phyloP scores from a whole-genome alignment of 1,284 basidiomycete genomes.

The Ustilago sp. region DNA sequence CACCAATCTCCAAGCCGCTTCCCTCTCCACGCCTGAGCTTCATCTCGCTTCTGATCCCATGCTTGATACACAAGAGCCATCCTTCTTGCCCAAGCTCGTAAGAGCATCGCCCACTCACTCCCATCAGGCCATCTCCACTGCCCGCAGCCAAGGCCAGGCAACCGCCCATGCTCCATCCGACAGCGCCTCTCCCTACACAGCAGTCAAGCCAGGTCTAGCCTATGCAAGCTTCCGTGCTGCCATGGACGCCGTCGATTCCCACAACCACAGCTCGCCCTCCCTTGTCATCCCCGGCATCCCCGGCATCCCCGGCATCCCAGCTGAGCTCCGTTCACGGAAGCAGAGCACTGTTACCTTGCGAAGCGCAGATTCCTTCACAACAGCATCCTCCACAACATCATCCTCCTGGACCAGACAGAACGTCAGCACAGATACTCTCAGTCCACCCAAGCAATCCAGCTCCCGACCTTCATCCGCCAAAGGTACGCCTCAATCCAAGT shows the following conservation, averaged over 20 bases:
- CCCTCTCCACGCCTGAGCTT: constrained; percentile 58
- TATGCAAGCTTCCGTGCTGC: constrained; percentile 51
- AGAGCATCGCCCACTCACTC: constrained; percentile 28
- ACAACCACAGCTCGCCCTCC: constrained; percentile 10
- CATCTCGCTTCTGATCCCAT: constrained; percentile 60
- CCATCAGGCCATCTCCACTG: constrained; percentile 25
- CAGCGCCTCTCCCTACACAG: constrained; percentile 16
- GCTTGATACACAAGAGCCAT: constrained; percentile 49
- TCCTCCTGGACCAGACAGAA: constrained; percentile 33
- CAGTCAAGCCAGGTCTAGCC: constrained; percentile 20
- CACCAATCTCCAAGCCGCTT: constrained; percentile 53
- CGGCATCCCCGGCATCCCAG: background rate
- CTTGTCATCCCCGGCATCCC: background rate
- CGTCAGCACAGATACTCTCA: constrained; percentile 46
- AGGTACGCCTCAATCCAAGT: constrained; percentile 8
- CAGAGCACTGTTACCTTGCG: constrained; percentile 28
- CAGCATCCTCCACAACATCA: constrained; percentile 10
- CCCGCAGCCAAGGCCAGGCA: constrained; percentile 15
- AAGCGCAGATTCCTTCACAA: constrained; percentile 22
- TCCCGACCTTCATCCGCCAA: constrained; percentile 18
- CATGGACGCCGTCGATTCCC: constrained; percentile 44
- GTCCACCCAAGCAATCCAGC: constrained; percentile 17
- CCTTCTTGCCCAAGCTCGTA: constrained; percentile 46
- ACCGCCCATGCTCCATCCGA: constrained; percentile 14
- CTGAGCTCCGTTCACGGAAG: constrained; percentile 27